Percentiles rank a stretch among this genome's conserved stretches.
Evolutionary conservation across 2,329 filamentous ascomycete species (phyloP).

Genomic region (Xylaria multiplex): DNA sequence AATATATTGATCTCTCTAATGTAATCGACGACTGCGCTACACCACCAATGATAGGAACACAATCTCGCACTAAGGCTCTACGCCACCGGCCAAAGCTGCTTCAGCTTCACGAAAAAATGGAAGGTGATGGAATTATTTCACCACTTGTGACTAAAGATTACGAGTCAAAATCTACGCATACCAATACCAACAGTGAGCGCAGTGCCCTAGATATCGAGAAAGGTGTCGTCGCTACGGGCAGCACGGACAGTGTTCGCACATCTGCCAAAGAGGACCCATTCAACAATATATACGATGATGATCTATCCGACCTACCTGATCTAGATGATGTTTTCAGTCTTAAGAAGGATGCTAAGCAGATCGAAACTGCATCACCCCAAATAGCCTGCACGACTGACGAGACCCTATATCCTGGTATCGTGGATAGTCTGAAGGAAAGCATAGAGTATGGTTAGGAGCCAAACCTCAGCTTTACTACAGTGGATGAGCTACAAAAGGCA

Average conservation of each 20-base stretch:
- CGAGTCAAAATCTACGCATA: slow-evolving; percentile 7
- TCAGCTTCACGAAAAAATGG: slow-evolving; percentile 30
- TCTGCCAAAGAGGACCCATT: slow-evolving; percentile 16
- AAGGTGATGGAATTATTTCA: slow-evolving; percentile 21
- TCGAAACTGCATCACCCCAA: slow-evolving; percentile 15
- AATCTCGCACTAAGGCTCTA: not conserved
- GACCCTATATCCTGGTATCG: slow-evolving; percentile 46
- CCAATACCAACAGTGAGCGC: not conserved
- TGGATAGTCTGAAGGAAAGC: slow-evolving; percentile 45
- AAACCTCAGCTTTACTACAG: slow-evolving; percentile 49
- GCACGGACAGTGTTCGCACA: not conserved
- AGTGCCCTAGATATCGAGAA: not conserved
- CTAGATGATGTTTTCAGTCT: slow-evolving; percentile 36
- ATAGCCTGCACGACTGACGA: slow-evolving; percentile 34
- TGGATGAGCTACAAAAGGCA: slow-evolving; percentile 46
- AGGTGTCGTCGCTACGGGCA: not conserved
- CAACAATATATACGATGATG: slow-evolving; percentile 26
- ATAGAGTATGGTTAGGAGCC: slow-evolving; percentile 45
- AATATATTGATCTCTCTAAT: slow-evolving; percentile 45
- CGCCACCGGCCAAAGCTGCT: slow-evolving; percentile 25
- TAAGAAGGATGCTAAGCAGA: slow-evolving; percentile 10
- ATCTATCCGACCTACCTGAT: slow-evolving; percentile 43
- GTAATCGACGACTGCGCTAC: slow-evolving; percentile 29
- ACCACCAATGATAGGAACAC: not conserved
- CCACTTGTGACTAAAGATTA: slow-evolving; percentile 27